These are phyloP conservation scores for Ascochyta fabae DNA, from an alignment of 2,329 filamentous ascomycete genomes.

Conservation along the genomic window DNA sequence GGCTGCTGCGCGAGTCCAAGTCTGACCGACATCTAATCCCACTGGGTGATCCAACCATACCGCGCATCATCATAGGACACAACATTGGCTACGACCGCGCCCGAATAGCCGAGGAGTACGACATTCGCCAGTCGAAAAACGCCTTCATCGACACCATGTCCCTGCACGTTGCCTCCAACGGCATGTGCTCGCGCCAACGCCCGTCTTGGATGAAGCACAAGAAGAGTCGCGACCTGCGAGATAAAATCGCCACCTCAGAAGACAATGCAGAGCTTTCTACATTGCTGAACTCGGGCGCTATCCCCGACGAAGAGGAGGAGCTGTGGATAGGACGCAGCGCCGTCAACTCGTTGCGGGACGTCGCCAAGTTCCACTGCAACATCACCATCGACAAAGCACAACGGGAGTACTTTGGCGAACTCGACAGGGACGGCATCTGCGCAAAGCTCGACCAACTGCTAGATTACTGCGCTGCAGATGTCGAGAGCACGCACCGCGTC, in stretches of 20 bases:
- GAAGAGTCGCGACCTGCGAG: slow-evolving; percentile 83
- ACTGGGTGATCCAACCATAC: slow-evolving; percentile 74
- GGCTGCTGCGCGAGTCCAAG: slow-evolving; percentile 83
- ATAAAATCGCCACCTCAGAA: slow-evolving; percentile 76
- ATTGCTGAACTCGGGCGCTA: slow-evolving; percentile 70
- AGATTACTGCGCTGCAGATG: slow-evolving; percentile 94
- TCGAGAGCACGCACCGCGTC: slow-evolving; percentile 90
- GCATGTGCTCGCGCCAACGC: slow-evolving; percentile 96
- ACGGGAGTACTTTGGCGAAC: slow-evolving; percentile 83
- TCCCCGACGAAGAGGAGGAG: slow-evolving; percentile 87
- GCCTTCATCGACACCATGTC: slow-evolving; percentile 98
- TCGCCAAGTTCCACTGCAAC: slow-evolving; percentile 94
- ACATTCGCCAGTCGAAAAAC: slow-evolving; percentile 79
- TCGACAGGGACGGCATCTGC: slow-evolving; percentile 74
- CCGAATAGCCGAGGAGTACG: slow-evolving; percentile 87
- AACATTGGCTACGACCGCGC: slow-evolving; percentile 96
- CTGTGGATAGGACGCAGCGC: slow-evolving; percentile 95
- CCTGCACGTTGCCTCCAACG: slow-evolving; percentile 94
- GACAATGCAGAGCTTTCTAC: slow-evolving; percentile 73
- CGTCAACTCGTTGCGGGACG: slow-evolving; percentile 91
- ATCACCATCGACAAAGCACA: slow-evolving; percentile 89
- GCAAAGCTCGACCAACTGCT: slow-evolving; percentile 80
- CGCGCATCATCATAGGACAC: slow-evolving; percentile 86
- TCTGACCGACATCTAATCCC: slow-evolving; percentile 83
- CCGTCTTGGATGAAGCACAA: slow-evolving; percentile 98